These are phyloP conservation scores for Nevesoporus exiguus DNA, from an alignment of 768 basidiomycete genomes.

Conservation along the genomic window DNA sequence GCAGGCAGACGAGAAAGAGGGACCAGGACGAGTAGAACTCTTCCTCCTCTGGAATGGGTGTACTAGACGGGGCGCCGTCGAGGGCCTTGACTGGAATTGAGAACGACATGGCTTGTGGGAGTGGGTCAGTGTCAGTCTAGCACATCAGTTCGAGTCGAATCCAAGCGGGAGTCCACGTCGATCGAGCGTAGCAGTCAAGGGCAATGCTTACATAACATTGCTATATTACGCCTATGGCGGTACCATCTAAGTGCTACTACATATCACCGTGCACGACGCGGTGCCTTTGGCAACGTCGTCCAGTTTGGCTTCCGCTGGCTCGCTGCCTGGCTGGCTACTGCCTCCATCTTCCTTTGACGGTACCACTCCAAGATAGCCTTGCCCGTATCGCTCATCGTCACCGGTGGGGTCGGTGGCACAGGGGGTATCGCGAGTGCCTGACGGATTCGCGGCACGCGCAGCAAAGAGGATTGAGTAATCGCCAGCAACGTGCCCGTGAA, in stretches of 20 bases:
- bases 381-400: slow-evolving; percentile 31
- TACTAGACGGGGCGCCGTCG: slow-evolving; percentile 27
- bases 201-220: slow-evolving; percentile 18
- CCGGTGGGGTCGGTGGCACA: slow-evolving; percentile 8
- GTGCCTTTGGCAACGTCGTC: slow-evolving; percentile 21
- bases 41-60: slow-evolving; percentile 63
- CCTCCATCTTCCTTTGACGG: slow-evolving; percentile 1
- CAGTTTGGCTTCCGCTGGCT: slow-evolving; percentile 22
- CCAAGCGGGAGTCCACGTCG: background rate
- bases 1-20: slow-evolving; percentile 86
- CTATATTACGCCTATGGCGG: background rate
- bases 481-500: slow-evolving; percentile 46
- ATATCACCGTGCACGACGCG: slow-evolving; percentile 10
- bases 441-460: slow-evolving; percentile 44
- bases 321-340: background rate
- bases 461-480: slow-evolving; percentile 43
- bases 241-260: too few species aligned
- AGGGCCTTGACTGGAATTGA: slow-evolving; percentile 33
- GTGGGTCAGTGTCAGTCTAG: slow-evolving; percentile 3
- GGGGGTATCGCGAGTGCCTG: slow-evolving; percentile 35
- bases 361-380: slow-evolving; percentile 20
- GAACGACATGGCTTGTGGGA: slow-evolving; percentile 36
- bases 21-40: slow-evolving; percentile 93
- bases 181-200: background rate
- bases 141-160: slow-evolving; percentile 4